Percentiles rank a stretch among this genome's conserved stretches.
Evolutionary conservation across 352 stramenopile species (phyloP).

Genomic region (Globisporangium paroecandrum): DNA sequence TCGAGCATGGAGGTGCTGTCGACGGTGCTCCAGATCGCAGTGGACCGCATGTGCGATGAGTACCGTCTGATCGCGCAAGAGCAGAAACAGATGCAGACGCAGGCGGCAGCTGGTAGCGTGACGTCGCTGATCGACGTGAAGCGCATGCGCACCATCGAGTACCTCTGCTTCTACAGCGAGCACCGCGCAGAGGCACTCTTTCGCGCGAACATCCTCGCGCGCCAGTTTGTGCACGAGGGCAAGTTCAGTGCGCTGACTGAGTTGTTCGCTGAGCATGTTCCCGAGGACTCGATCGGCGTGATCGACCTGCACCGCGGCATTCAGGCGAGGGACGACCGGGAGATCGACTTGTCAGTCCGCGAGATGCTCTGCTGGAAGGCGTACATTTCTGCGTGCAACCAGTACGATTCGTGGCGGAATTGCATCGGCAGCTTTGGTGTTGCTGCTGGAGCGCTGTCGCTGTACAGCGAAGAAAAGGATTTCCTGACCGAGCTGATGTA

Average conservation of each 20-base stretch:
- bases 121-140: slow-evolving; percentile 49
- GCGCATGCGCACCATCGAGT: slow-evolving; percentile 66
- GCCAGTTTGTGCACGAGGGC: slow-evolving; percentile 67
- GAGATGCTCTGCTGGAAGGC: slow-evolving; percentile 71
- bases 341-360: slow-evolving; percentile 55
- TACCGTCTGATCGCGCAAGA: slow-evolving; percentile 26
- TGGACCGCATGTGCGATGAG: slow-evolving; percentile 43
- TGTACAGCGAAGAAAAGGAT: slow-evolving; percentile 79
- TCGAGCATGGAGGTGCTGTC: slow-evolving; percentile 64
- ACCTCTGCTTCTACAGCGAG: slow-evolving; percentile 68
- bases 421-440: slow-evolving; percentile 33
- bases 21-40: slow-evolving; percentile 51
- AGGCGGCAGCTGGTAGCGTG: slow-evolving; percentile 15
- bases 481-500: slow-evolving; percentile 76
- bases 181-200: slow-evolving; percentile 61
- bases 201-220: slow-evolving; percentile 55
- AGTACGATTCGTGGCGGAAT: slow-evolving; percentile 73
- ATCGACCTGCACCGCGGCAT: slow-evolving; percentile 47
- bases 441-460: slow-evolving; percentile 13
- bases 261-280: slow-evolving; percentile 53
- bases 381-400: slow-evolving; percentile 57
- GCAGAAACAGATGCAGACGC: slow-evolving; percentile 21
- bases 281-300: slow-evolving; percentile 66
- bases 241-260: slow-evolving; percentile 64
- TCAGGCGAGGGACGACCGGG: slow-evolving; percentile 37